A percentile compares a stretch with the other conserved stretches of the same genome.
Evolutionary conservation across 2,329 filamentous ascomycete species (phyloP).

Genomic region (Colletotrichum caudatum): DNA sequence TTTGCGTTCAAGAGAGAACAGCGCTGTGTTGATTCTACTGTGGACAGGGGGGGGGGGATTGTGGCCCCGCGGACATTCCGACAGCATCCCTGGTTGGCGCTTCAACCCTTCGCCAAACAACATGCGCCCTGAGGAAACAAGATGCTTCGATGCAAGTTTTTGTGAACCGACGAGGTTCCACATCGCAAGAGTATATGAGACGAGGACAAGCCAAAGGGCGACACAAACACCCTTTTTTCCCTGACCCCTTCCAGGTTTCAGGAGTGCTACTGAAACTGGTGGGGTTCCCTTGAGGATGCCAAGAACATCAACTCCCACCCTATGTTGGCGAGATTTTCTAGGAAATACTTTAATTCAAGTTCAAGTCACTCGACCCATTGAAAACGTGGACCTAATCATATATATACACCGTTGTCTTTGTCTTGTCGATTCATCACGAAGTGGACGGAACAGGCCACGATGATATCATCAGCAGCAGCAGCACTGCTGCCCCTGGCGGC

Average conservation of each 20-base stretch:
- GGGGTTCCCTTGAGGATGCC: conserved; percentile 10
- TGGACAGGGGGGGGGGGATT: neutral
- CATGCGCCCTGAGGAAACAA: neutral
- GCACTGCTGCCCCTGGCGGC: conserved; percentile 4
- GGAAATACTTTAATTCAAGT: conserved; percentile 3
- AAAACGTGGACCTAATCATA: neutral
- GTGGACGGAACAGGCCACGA: neutral
- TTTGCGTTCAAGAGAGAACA: neutral
- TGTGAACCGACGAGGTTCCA: neutral
- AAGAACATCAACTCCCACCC: conserved; percentile 25
- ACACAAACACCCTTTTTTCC: conserved; percentile 1
- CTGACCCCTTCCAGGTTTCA: conserved; percentile 33
- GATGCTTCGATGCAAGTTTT: neutral
- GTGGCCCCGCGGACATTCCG: neutral
- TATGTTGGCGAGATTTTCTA: neutral
- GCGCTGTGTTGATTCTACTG: neutral
- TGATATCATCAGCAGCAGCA: conserved; percentile 7
- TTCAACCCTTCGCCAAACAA: neutral
- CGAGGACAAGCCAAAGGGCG: conserved; percentile 12
- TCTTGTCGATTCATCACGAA: neutral
- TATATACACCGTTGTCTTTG: neutral
- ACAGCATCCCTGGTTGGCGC: neutral
- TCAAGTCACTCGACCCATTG: conserved; percentile 2
- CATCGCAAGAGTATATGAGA: conserved; percentile 31
- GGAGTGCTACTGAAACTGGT: conserved; percentile 33